Percentiles rank a stretch among this genome's conserved stretches.
Evolutionary conservation across 306 rosid genomes (phyloP).

Genomic region (barrel medic (Medicago truncatula)): DNA sequence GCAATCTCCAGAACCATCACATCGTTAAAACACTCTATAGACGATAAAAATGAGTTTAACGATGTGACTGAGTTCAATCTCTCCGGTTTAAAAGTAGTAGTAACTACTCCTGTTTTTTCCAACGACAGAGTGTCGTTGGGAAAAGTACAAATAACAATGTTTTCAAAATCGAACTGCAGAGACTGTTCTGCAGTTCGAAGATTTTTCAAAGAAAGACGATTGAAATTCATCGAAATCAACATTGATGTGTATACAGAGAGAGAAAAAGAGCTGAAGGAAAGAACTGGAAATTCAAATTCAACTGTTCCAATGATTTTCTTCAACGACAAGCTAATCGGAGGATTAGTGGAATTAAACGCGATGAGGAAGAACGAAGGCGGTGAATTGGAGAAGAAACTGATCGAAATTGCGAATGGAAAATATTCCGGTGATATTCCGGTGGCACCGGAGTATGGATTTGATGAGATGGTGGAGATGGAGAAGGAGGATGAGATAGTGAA

Average conservation of each 20-base stretch:
- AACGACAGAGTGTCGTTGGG: slow-evolving; percentile 29
- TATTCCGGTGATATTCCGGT: slow-evolving; percentile 77
- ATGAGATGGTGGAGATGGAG: slow-evolving; percentile 35
- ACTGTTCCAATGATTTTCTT: slow-evolving; percentile 90
- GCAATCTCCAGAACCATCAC: slow-evolving; percentile 59
- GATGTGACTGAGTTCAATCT: slow-evolving; percentile 65
- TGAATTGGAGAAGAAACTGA: slow-evolving; percentile 55
- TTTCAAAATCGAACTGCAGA: slow-evolving; percentile 84
- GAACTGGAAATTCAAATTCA: slow-evolving; percentile 56
- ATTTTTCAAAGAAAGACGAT: slow-evolving; percentile 61
- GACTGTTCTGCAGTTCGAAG: slow-evolving; percentile 78
- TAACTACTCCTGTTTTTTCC: slow-evolving; percentile 13
- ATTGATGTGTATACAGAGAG: slow-evolving; percentile 72
- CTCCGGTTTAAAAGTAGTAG: slow-evolving; percentile 72
- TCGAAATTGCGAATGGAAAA: slow-evolving; percentile 42
- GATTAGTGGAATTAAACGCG: slow-evolving; percentile 77
- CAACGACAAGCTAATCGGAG: slow-evolving; percentile 80
- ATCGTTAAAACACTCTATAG: slow-evolving; percentile 45
- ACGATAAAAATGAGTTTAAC: neutral
- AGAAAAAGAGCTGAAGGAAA: slow-evolving; percentile 62
- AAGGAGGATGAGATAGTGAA: slow-evolving; percentile 58
- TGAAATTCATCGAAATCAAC: slow-evolving; percentile 82
- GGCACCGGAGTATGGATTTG: slow-evolving; percentile 82
- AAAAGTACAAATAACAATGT: slow-evolving; percentile 70
- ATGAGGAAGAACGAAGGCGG: slow-evolving; percentile 72